Evolutionary conservation across 1,139 yeast genomes (phyloP).

Genomic region (Geotrichum restrictum): DNA sequence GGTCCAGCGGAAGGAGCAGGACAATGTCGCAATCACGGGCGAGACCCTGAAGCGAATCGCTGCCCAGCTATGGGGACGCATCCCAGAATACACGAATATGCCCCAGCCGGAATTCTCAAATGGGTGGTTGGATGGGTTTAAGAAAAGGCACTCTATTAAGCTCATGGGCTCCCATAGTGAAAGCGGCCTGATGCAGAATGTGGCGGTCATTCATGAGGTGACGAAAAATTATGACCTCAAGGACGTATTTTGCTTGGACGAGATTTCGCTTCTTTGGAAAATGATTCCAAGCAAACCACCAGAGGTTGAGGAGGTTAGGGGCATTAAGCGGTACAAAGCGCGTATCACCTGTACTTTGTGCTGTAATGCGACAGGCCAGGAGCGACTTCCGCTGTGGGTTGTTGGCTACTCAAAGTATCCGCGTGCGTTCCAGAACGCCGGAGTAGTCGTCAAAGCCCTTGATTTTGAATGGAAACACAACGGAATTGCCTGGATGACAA

Average conservation of each 20-base stretch:
- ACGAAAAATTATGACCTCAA: slow-evolving; percentile 16
- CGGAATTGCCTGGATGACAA: slow-evolving; percentile 21
- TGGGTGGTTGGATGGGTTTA: slow-evolving; percentile 21
- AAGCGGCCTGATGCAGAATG: slow-evolving; percentile 15
- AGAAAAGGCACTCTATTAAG: slow-evolving; percentile 18
- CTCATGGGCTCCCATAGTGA: slow-evolving; percentile 16
- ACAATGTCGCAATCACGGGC: slow-evolving; percentile 16
- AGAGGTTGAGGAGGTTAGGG: slow-evolving; percentile 19
- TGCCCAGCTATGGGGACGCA: slow-evolving; percentile 19
- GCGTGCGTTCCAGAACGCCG: slow-evolving; percentile 18
- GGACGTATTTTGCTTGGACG: slow-evolving; percentile 18
- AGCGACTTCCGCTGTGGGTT: slow-evolving; percentile 18
- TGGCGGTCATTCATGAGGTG: slow-evolving; percentile 18
- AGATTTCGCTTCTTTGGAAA: slow-evolving; percentile 18
- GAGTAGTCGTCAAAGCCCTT: slow-evolving; percentile 18
- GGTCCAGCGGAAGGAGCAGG: slow-evolving; percentile 19
- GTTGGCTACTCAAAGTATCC: slow-evolving; percentile 20
- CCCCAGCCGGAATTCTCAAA: slow-evolving; percentile 19
- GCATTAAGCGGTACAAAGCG: slow-evolving; percentile 18
- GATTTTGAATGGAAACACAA: slow-evolving; percentile 21
- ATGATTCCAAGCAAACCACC: slow-evolving; percentile 20
- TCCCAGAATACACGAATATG: slow-evolving; percentile 17
- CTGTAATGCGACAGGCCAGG: slow-evolving; percentile 19
- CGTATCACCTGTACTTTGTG: slow-evolving; percentile 18
- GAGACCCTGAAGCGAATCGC: slow-evolving; percentile 18